These are phyloP conservation scores for Candida andamanensis DNA, from an alignment of 805 yeast species.

Conservation along the genomic window DNA sequence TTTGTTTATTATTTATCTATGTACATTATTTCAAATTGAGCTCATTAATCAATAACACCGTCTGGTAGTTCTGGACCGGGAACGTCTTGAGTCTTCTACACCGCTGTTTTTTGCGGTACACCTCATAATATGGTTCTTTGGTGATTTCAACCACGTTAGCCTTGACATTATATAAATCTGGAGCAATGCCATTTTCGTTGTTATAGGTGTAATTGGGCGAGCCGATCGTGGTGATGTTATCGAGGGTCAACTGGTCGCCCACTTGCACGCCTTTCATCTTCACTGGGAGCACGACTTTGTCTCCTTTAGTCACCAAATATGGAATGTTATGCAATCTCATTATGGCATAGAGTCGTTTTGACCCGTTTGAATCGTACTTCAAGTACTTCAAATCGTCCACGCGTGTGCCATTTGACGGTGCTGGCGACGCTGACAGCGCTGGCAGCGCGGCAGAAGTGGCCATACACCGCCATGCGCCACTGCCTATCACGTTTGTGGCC, in stretches of 20 bases:
- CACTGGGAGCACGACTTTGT: constrained; percentile 73
- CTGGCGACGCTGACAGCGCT: too few relatives aligned
- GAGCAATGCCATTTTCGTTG: constrained; percentile 19
- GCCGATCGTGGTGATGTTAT: constrained; percentile 77
- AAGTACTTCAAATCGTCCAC: constrained; percentile 21
- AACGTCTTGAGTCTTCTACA: constrained; percentile 73
- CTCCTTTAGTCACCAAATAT: constrained; percentile 88
- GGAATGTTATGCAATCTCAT: constrained; percentile 79
- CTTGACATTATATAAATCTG: constrained; percentile 48
- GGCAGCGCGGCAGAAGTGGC: too few relatives aligned
- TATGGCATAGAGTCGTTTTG: constrained; percentile 66
- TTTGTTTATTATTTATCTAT: constrained; percentile 1
- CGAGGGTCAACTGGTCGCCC: constrained; percentile 75
- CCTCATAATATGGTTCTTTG: constrained; percentile 63
- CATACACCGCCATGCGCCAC: too few relatives aligned
- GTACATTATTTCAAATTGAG: constrained; percentile 41
- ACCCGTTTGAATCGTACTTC: constrained; percentile 55
- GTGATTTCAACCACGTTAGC: constrained; percentile 88
- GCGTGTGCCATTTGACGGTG: too few relatives aligned
- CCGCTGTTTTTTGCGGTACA: constrained; percentile 57
- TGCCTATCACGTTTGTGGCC: too few relatives aligned
- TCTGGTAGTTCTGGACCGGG: constrained; percentile 71
- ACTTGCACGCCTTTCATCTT: constrained; percentile 69
- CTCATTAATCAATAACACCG: constrained; percentile 73
- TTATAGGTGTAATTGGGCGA: constrained; percentile 64